Base-by-base conservation (phyloP, 768 basidiomycete genomes). In the Suillus discolor region DNA sequence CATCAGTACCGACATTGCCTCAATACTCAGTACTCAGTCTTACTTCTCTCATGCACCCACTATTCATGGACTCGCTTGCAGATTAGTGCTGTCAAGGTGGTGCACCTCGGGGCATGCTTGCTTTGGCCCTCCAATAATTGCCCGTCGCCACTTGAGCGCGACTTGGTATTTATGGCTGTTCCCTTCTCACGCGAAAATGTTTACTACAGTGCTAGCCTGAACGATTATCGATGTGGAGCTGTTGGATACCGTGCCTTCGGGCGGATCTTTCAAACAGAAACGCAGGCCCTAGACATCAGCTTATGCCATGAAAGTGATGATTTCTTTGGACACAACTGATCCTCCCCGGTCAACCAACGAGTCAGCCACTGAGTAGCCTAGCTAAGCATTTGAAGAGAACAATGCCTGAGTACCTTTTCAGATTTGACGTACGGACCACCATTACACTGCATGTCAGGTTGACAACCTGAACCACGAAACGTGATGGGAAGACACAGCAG, bases 31-130 rank as follows among this genome's bases (percentile, higher is more conserved):
- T 65, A 66, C 65, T 67, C 39, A 47, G 15, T 57, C 62, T 69
- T 68, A 49, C 70, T 61, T 55, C 82, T 83, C 67, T 71, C 77
- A 47, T 85, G 77, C 41, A 79, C 94, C 0, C 87, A 8, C 71
- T 72, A 68, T 85, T 88, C 93, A 96, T 93, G 71, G 94, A 88
- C 74, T 94, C 91, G 47, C 83, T 81, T 42, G 80, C 79, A 13
- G 86, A 81, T 83, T 82, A 68, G 93, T 79, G 60, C 88, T 81
- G 62, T 87, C 81, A 68, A 77, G 79, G 73, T 90, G 88, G 71
- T 90, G 88, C 31, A 74, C 74, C 51, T 78, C 78, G 45, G 84
- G 86, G 76, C 80, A 82, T 64, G 80, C 79, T 73, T 76, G 84
- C 31, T 79, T 80, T 53, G 84, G 71, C 23, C 78, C 81, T 42